Evolutionary conservation across 176 grass and related monocot species (phyloP), one percentile per base, ranked within the genome.

Genomic region (Musa schizocarpa): DNA sequence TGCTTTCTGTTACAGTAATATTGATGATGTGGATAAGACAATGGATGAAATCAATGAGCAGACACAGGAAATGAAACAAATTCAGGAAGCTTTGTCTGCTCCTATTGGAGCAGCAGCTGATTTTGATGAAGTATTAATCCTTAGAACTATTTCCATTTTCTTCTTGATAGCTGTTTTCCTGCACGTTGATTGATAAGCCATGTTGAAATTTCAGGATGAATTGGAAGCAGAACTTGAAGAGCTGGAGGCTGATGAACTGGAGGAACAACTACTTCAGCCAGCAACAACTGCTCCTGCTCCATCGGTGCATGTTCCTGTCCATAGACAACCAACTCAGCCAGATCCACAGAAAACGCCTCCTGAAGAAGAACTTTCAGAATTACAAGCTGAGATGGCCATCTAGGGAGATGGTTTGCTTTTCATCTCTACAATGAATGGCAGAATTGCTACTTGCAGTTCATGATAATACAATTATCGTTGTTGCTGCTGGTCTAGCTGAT

Each of bases 31-130:
- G 16, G 66, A 69, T 48, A 49, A 43, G 34, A 69, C 29, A 9
- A 48, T 69, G 66, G 66, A 69, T 13, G 66, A 69, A 29, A 69
- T 69, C 29, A 69, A 69, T 50, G 27, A 10, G 14, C 66, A 49
- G 22, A 50, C 66, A 19, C 29, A 69, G 34, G n/a, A 43, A 1
- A 69, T 69, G 29, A 48, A 50, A 69, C 66, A 69, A 69, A 48
- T 69, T 69, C 29, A 69, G 27, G 66, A 69, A 50, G 66, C 66
- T 49, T 50, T 69, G 9, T 69, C 66, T 50, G 16, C 34, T 25
- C 63, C 63, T 25, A 65, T 27, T 49, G 66, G 66, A 69, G 25
- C 24, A 9, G 25, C 65, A 16, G 66, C 11, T 49, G 66, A 48
- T 50, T 49, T 69, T 69, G 66, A 48, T 49, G 66, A 49, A 49